Evolutionary conservation across 495 filamentous ascomycete species (phyloP).

Genomic region (Rhypophila decipiens): DNA sequence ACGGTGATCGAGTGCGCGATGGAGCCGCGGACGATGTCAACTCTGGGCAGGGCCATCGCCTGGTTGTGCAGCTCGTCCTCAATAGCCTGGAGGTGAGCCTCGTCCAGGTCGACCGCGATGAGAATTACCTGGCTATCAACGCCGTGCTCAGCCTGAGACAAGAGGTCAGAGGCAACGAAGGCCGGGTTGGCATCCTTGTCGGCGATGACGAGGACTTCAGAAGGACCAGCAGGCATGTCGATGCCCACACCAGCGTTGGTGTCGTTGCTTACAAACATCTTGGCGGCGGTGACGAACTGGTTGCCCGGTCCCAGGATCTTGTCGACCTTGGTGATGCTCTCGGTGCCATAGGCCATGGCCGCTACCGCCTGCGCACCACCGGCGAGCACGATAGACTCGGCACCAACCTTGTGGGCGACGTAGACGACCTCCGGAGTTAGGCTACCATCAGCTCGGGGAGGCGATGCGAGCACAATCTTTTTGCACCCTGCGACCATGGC

Average conservation of each 20-base stretch:
- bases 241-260: conserved; percentile 91
- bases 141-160: conserved; percentile 95
- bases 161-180: conserved; percentile 89
- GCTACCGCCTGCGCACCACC: conserved; percentile 95
- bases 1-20: conserved; percentile 88
- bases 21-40: conserved; percentile 88
- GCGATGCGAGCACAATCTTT: conserved; percentile 87
- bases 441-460: conserved; percentile 80
- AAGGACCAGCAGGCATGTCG: conserved; percentile 97
- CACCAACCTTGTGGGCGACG: conserved; percentile 93
- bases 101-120: conserved; percentile 74
- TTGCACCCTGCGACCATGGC: conserved; percentile 97
- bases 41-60: conserved; percentile 79
- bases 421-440: conserved; percentile 97
- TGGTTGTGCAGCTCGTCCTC: conserved; percentile 87
- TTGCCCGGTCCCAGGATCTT: conserved; percentile 98
- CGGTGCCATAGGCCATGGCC: conserved; percentile 79
- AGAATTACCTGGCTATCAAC: conserved; percentile 92
- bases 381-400: conserved; percentile 89
- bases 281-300: conserved; percentile 96
- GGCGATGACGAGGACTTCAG: conserved; percentile 93
- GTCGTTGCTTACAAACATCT: conserved; percentile 96
- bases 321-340: conserved; percentile 87
- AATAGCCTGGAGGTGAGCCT: conserved; percentile 66
- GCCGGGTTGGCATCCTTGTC: conserved; percentile 84